Base-by-base conservation (phyloP, 2,329 filamentous ascomycete species). In the Calonectria crousiana region DNA sequence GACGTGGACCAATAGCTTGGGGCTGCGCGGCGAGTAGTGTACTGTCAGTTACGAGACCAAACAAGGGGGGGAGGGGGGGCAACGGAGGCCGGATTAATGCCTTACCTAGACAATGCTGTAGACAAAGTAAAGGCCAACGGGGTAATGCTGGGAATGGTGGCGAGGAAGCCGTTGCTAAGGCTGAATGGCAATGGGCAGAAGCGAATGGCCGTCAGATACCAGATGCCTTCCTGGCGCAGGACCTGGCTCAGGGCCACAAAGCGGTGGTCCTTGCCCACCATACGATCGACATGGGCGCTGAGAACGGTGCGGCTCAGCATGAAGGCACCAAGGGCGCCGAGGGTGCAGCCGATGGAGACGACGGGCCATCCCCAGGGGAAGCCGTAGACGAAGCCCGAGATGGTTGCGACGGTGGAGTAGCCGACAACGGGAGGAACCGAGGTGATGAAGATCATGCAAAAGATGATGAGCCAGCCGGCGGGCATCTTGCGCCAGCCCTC, bases 161-260 rank as follows among this genome's bases (percentile, higher is more conserved):
- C 95, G 70, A 99, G 91, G 74, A 98, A 98, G 66, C 95, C 97
- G 83, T 99, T 99, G 82, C 94, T 96, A 78, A 98, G 88, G 67
- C 94, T 97, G 84, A 98, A 99, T 18, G 97, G 97, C 74, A 99
- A 84, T 2, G 97, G 97, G 81, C 96, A 98, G 77, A 98, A 90
- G 36, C 97, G 92, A 79, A 99, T 97, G 90, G 97, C 97, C 76
- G 95, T 93, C 58, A 99, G 89, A 69, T 98, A 92, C 80, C 95
- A 94, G 67, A 99, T 85, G 0, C 97, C 97, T 81, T 99, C 97
- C 81, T 95, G 93, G 77, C 98, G 95, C 75, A 99, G 88, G 10
- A 97, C 97, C 80, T 98, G 90, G 28, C 94, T 92, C 32, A 99
- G 90, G 6, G 97, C 97, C 13, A 97, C 92, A 83, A 99, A 99